phyloP scores from a whole-genome alignment of 495 filamentous ascomycete species.

The Xylaria bambusicola region DNA sequence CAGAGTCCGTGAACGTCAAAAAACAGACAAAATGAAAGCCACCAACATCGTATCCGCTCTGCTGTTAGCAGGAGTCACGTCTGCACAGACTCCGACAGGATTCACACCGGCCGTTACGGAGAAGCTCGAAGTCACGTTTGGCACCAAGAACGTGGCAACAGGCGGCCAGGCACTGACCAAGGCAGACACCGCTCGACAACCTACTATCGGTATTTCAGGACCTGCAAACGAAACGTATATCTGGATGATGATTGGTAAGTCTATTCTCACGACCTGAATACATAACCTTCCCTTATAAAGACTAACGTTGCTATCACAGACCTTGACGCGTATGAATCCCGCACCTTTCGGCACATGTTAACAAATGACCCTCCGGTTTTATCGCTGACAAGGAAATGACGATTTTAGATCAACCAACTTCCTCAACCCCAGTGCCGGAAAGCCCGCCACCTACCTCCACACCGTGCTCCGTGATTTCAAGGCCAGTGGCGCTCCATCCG shows the following conservation, averaged over 20 bases:
- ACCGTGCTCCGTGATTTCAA: slow-evolving; percentile 50
- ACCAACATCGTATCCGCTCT: slow-evolving; percentile 24
- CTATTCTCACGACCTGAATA: not conserved
- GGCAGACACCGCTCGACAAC: slow-evolving; percentile 40
- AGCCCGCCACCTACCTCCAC: slow-evolving; percentile 45
- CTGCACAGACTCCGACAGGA: slow-evolving; percentile 46
- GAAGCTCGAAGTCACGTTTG: slow-evolving; percentile 48
- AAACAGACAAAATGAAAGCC: slow-evolving; percentile 27
- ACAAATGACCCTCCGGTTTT: not conserved
- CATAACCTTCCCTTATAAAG: too few species aligned
- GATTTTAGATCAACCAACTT: slow-evolving; percentile 40
- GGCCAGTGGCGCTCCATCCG: slow-evolving; percentile 28
- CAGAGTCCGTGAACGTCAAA: not conserved
- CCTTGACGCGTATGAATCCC: slow-evolving; percentile 41
- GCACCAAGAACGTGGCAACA: slow-evolving; percentile 38
- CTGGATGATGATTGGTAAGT: slow-evolving; percentile 49
- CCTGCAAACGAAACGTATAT: slow-evolving; percentile 43
- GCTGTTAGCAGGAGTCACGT: slow-evolving; percentile 24
- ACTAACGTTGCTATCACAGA: slow-evolving; percentile 25
- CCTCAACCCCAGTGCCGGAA: slow-evolving; percentile 36
- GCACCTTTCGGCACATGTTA: not conserved
- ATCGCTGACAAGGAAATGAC: not conserved
- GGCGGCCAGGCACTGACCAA: slow-evolving; percentile 44
- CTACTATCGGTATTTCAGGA: slow-evolving; percentile 44
- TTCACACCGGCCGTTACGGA: slow-evolving; percentile 41